These are phyloP conservation scores for Solanum pinnatisectum DNA, from an alignment of 257 asterid genomes.

Conservation along the genomic window DNA sequence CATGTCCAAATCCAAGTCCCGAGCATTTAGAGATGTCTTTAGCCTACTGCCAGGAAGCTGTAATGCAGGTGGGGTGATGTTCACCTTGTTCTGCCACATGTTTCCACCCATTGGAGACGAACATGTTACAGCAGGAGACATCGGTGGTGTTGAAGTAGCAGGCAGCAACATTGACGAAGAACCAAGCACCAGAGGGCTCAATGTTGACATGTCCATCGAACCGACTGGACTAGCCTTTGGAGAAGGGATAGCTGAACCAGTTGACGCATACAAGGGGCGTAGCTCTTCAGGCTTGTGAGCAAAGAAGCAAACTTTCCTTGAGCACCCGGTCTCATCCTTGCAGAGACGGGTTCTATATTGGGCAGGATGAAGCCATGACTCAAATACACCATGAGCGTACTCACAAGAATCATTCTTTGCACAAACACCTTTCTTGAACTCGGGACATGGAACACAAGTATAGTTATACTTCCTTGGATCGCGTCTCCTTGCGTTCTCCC, in stretches of 20 bases:
- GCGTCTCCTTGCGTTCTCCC: slow-evolving; percentile 46
- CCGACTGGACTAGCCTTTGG: slow-evolving; percentile 40
- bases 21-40: slow-evolving; percentile 42
- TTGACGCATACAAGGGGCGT: slow-evolving; percentile 69
- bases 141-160: slow-evolving; percentile 41
- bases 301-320: slow-evolving; percentile 79
- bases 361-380: slow-evolving; percentile 95
- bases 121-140: slow-evolving; percentile 44
- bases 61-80: slow-evolving; percentile 51
- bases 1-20: slow-evolving; percentile 48
- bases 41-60: slow-evolving; percentile 79
- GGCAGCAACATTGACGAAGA: slow-evolving; percentile 31
- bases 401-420: slow-evolving; percentile 62
- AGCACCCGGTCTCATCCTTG: slow-evolving; percentile 78
- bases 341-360: slow-evolving; percentile 85
- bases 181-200: slow-evolving; percentile 50
- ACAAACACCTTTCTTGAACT: slow-evolving; percentile 83
- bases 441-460: slow-evolving; percentile 84
- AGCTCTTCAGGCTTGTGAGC: slow-evolving; percentile 76
- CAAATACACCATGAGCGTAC: slow-evolving; percentile 90
- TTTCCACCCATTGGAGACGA: slow-evolving; percentile 56
- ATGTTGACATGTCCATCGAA: slow-evolving; percentile 30
- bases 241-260: slow-evolving; percentile 83
- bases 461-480: slow-evolving; percentile 60
- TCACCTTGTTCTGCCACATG: slow-evolving; percentile 57